Evolutionary conservation across 768 basidiomycete species (phyloP).

Genomic region (Podaxis sp.): DNA sequence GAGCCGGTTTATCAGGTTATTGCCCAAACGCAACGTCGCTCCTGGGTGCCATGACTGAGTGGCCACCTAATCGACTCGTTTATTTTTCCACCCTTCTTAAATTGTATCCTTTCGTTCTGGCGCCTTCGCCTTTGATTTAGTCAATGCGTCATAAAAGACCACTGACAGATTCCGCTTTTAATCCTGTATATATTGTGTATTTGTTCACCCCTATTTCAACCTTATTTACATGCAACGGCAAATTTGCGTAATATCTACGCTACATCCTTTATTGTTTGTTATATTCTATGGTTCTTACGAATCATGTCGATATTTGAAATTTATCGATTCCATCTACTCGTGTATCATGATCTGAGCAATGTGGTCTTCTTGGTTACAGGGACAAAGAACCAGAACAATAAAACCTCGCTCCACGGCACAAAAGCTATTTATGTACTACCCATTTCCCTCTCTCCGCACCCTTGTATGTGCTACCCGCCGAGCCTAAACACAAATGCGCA

Average conservation of each 20-base stretch:
- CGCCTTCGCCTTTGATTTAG: not conserved
- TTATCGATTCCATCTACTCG: too few species aligned
- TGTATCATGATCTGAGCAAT: too few species aligned
- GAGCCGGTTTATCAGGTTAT: constrained; percentile 44
- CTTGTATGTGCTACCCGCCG: constrained; percentile 1
- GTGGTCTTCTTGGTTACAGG: too few species aligned
- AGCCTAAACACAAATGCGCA: not conserved
- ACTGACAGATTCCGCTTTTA: not conserved
- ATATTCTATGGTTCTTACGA: too few species aligned
- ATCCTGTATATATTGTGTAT: not conserved
- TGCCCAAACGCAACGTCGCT: constrained; percentile 23
- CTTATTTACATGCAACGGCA: not conserved
- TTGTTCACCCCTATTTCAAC: not conserved
- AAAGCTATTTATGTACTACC: not conserved
- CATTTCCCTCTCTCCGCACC: not conserved
- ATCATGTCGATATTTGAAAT: too few species aligned
- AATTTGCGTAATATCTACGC: not conserved
- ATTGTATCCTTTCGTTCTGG: not conserved
- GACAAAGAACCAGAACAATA: too few species aligned
- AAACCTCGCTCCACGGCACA: too few species aligned
- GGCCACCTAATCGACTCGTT: not conserved
- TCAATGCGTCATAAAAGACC: not conserved
- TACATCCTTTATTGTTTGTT: too few species aligned
- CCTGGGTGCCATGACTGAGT: not conserved
- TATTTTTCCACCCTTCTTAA: not conserved